Conservation (phyloP, 129 eudicot genomes). For the Deinandra increscens region DNA sequence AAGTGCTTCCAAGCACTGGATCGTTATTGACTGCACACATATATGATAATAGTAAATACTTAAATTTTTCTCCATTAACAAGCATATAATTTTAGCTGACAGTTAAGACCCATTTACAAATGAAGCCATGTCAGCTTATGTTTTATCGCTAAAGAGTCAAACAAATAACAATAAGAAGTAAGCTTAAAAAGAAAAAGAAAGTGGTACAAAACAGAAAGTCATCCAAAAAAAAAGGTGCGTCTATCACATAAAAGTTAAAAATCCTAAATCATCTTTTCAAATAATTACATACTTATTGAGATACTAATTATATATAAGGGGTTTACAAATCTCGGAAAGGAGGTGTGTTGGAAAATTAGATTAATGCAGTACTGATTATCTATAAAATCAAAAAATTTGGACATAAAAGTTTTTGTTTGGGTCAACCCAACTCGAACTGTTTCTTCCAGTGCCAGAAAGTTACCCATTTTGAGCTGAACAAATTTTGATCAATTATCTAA, state of each 20-base stretch:
- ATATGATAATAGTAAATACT: background rate
- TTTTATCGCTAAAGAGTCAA: background rate
- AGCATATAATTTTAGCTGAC: background rate
- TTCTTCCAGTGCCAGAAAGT: background rate
- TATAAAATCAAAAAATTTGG: background rate
- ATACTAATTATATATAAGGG: background rate
- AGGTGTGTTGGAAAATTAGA: background rate
- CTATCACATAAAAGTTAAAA: background rate
- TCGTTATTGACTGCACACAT: constrained; percentile 75
- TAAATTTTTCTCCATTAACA: background rate
- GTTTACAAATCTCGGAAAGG: background rate
- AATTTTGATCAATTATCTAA: background rate
- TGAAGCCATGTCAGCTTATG: background rate
- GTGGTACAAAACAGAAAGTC: background rate
- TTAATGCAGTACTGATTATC: background rate
- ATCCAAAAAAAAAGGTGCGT: background rate
- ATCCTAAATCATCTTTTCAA: background rate
- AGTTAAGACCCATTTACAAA: background rate
- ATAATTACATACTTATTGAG: background rate
- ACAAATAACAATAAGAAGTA: background rate
- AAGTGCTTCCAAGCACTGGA: constrained; percentile 90
- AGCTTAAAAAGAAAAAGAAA: background rate
- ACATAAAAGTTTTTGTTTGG: background rate
- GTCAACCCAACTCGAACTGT: background rate
- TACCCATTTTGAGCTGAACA: background rate